Conservation (phyloP, 371 early-diverging fungal genomes). For the Apophysomyces trapeziformis region DNA sequence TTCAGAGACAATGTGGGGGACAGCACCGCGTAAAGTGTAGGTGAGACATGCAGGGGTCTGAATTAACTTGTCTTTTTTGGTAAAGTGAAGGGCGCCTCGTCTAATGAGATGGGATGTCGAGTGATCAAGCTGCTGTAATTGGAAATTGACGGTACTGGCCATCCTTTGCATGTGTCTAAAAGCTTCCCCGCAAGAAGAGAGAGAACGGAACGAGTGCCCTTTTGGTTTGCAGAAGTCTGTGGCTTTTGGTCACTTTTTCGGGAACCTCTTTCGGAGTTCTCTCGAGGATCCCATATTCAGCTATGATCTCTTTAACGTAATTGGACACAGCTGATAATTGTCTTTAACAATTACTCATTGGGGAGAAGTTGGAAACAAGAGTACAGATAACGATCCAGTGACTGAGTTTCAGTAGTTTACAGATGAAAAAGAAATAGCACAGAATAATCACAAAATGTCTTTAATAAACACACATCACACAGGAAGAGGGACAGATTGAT, state of each 20-base stretch:
- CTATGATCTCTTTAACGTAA: too few species aligned
- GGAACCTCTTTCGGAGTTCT: too few species aligned
- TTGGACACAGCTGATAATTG: too few species aligned
- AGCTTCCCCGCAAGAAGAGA: neutral
- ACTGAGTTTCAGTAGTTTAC: too few species aligned
- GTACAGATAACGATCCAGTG: too few species aligned
- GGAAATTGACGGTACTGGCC: slow-evolving; percentile 31
- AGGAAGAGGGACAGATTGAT: too few species aligned
- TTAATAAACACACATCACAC: too few species aligned
- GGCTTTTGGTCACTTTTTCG: slow-evolving; percentile 1
- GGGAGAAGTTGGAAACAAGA: too few species aligned
- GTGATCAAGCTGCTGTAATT: slow-evolving; percentile 26
- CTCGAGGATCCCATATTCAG: too few species aligned
- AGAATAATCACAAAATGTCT: too few species aligned
- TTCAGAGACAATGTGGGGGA: slow-evolving; percentile 78
- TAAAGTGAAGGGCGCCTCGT: slow-evolving; percentile 47
- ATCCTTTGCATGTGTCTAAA: slow-evolving; percentile 32
- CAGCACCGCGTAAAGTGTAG: slow-evolving; percentile 73
- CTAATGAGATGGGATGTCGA: slow-evolving; percentile 27
- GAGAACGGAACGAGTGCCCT: slow-evolving; percentile 3
- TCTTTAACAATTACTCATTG: too few species aligned
- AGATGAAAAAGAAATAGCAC: too few species aligned
- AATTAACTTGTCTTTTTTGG: slow-evolving; percentile 38
- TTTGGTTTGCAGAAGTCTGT: neutral
- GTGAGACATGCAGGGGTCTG: slow-evolving; percentile 76